Base-by-base conservation (phyloP, 2,329 filamentous ascomycete species). In the Elsinoe necatrix region DNA sequence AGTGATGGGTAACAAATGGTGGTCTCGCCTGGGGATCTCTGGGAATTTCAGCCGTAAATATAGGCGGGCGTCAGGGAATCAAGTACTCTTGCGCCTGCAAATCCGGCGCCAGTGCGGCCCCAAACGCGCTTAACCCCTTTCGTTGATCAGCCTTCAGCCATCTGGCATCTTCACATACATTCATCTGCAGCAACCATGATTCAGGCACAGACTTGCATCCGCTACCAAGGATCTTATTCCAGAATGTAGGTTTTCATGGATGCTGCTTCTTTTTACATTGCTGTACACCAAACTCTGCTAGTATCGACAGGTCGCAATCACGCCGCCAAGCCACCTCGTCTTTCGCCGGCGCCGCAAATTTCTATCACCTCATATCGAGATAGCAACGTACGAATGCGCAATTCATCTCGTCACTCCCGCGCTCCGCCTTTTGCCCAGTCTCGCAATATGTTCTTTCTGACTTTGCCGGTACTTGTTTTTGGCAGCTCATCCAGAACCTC, bases 381-480 rank as follows among this genome's bases (percentile, higher is more conserved):
- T 48, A 29, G 43, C 43, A 37, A 37, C 43, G 43, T 34, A 29
- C 35, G 34, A 39, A 5, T 47, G 35, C 52, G 41, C 42, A 37
- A 56, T 48, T 45, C 41, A 43, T 43, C 50, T 42, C 54, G 48
- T 52, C 21, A 45, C 14, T 65, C 67, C 57, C 68, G 62, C 59
- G 72, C 68, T 12, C 67, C 71, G 39, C 80, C 79, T 67, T 81
- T 88, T 1, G 87, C 87, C 92, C 91, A 95, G 63, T 89, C 86
- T 59, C 93, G 77, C 56, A 98, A 71, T 5, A 95, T 82, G 66
- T 95, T 97, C 82, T 98, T 98, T 80, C 89, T 85, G 59, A 97
- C 80, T 79, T 98, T 98, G 2, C 93, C 93, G 0, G 93, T 98
- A 70, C 87, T 93, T 25, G 93, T 98, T 80, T 98, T 98, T 8